Conservation (phyloP, 345 rosid species). For the Turnera subulata region DNA sequence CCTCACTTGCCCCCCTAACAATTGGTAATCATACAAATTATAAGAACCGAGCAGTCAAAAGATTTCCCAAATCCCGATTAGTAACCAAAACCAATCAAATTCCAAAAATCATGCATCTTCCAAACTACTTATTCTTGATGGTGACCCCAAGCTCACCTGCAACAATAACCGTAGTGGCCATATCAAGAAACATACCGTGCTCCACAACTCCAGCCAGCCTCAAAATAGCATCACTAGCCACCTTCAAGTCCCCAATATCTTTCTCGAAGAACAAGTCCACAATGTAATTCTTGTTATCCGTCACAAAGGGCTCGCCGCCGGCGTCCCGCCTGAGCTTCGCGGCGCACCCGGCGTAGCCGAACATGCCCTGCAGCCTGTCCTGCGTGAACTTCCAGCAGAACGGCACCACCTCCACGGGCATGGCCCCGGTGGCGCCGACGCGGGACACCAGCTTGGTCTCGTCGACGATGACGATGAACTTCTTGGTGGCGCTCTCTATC, state of each 20-base stretch:
- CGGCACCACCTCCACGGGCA: constrained; percentile 81
- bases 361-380: constrained; percentile 41
- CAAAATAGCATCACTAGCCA: constrained; percentile 64
- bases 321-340: constrained; percentile 46
- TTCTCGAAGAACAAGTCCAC: constrained; percentile 65
- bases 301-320: constrained; percentile 48
- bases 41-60: not conserved
- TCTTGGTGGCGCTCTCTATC: constrained; percentile 77
- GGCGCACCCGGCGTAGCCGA: constrained; percentile 54
- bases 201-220: constrained; percentile 81
- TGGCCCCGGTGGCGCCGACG: constrained; percentile 73
- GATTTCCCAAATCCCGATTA: not conserved
- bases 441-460: constrained; percentile 59
- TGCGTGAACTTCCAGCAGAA: constrained; percentile 76
- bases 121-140: constrained; percentile 47
- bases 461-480: constrained; percentile 70
- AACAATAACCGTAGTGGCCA: constrained; percentile 85
- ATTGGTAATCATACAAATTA: not conserved
- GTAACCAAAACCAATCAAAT: not conserved
- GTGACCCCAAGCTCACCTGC: constrained; percentile 76
- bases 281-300: constrained; percentile 79
- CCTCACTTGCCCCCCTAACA: not conserved
- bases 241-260: constrained; percentile 71
- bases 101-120: not conserved
- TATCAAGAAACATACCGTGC: constrained; percentile 90